Base-by-base conservation (phyloP, 208 protist genomes). In the Eutreptiella sp. region DNA sequence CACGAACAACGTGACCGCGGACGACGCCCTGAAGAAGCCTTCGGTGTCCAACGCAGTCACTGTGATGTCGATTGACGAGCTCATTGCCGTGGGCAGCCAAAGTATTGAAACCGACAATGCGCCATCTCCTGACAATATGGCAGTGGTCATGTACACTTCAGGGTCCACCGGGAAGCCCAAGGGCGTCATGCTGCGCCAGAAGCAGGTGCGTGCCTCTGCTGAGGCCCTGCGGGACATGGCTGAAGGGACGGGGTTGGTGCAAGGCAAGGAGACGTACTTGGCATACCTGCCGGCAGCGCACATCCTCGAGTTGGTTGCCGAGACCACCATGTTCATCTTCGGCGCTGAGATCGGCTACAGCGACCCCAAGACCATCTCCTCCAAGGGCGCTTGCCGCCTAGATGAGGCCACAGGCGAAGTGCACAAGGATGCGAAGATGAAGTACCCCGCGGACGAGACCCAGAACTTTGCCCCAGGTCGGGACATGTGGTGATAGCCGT, bases 61-160 rank as follows among this genome's bases (percentile, higher is more conserved):
- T 2, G 42, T 87, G 19, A 21, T 79, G 29, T 29, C 76, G 21
- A 87, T 82, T 76, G 16, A 57, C 24, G 72, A 82, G 11, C 78
- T 89, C 36, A 47, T 80, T 3, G 72, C 7, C 14, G 9, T n/a
- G n/a, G n/a, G n/a, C n/a, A n/a, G n/a, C n/a, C n/a, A 47, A 21
- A 33, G 50, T 21, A n/a, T 21, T 14, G 11, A 57, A n/a, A 26
- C 31, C 11, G 11, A 31, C 36, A 7, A 39, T 19, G 50, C 14
- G 7, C 11, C 50, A 16, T 7, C 7, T 14, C 50, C 50, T 45
- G 81, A 91, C 63, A 83, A 90, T 55, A 87, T 80, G n/a, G 87
- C 83, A 2, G 88, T 89, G 83, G 90, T 86, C 70, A 63, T 84
- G 59, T 92, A 92, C 75, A 87, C 84, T 0, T 87, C 80, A 54